phyloP scores from a whole-genome alignment of 164 flowering plant species.

The Vitis vinifera region ASM3070453v1 NC_081808.1:22045501-22046000 shows the following conservation, averaged over 20 bases:
- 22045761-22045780: slow-evolving; percentile 75
- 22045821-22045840: slow-evolving; percentile 92
- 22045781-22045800: slow-evolving; percentile 77
- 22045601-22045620: slow-evolving; percentile 41
- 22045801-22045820: slow-evolving; percentile 84
- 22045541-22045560: neutral
- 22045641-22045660: slow-evolving; percentile 92
- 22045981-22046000: slow-evolving; percentile 97
- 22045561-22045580: neutral
- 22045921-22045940: neutral
- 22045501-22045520: neutral
- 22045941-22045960: slow-evolving; percentile 1
- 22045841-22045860: slow-evolving; percentile 83
- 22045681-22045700: slow-evolving; percentile 46
- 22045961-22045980: slow-evolving; percentile 70
- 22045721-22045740: neutral
- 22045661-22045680: slow-evolving; percentile 82
- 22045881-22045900: slow-evolving; percentile 49
- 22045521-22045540: neutral
- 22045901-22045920: neutral
- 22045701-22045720: neutral
- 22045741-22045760: slow-evolving; percentile 11
- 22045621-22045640: slow-evolving; percentile 92
- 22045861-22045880: slow-evolving; percentile 70
- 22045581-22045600: neutral